phyloP scores from a whole-genome alignment of 1,284 basidiomycete genomes.

The Mixia osmundae region DNA sequence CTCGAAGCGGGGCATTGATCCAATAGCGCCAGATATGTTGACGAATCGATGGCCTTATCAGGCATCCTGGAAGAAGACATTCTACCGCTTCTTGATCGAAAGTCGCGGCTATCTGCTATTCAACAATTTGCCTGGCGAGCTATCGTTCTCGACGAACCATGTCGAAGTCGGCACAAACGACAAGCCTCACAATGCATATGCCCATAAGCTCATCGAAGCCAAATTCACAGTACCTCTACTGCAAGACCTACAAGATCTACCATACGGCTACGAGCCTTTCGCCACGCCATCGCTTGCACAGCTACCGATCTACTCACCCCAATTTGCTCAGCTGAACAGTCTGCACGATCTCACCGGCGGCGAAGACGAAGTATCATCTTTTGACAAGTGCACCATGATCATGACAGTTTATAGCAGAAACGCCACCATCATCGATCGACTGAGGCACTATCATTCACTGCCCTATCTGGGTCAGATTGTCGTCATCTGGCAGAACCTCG shows the following conservation, averaged over 20 bases:
- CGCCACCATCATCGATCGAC: conserved; percentile 1
- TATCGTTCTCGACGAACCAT: neutral
- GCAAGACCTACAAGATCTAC: too few relatives aligned
- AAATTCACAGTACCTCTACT: too few relatives aligned
- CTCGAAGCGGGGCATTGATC: neutral
- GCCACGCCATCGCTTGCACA: too few relatives aligned
- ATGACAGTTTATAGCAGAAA: conserved; percentile 3
- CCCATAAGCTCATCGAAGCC: too few relatives aligned
- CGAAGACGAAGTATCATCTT: neutral
- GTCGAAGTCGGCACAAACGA: conserved; percentile 1
- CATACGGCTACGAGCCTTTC: too few relatives aligned
- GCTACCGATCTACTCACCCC: too few relatives aligned
- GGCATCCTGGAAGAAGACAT: neutral
- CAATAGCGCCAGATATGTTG: neutral
- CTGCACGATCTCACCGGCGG: neutral
- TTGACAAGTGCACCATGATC: conserved; percentile 7
- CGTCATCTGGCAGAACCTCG: conserved; percentile 5
- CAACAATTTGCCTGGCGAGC: conserved; percentile 2
- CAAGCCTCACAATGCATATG: too few relatives aligned
- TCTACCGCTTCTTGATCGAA: conserved; percentile 3
- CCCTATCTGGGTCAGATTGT: conserved; percentile 4
- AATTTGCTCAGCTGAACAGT: too few relatives aligned
- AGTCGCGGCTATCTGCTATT: conserved; percentile 3
- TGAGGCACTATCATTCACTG: conserved; percentile 1
- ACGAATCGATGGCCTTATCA: neutral